Base-by-base conservation (phyloP, 352 stramenopile species). In the Phytophthora sp. region DNA sequence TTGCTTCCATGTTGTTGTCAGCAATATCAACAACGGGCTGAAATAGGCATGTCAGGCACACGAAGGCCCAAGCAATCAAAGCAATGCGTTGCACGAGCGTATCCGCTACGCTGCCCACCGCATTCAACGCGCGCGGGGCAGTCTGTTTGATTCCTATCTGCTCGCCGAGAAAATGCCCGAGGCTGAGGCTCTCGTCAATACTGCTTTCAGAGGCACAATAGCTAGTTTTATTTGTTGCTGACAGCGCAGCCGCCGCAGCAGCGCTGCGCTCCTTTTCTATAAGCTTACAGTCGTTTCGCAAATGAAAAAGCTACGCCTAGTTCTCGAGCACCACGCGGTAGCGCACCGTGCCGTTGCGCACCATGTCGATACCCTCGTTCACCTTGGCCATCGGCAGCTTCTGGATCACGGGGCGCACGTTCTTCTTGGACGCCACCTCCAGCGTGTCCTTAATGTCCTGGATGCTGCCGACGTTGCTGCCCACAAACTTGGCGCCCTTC, bases 381-480 rank as follows among this genome's bases (percentile, higher is more conserved):
- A 57, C 69, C 42, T 83, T 45, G n/a, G 31, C 39, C 74, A 84
- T 82, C 15, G 79, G 71, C 52, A 86, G 18, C 37, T 79, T 81
- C 45, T 84, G 72, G 26, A 86, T 70, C 27, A 82, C 63, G 65
- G n/a, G n/a, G n/a, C n/a, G n/a, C n/a, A n/a, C n/a, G n/a, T n/a
- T n/a, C n/a, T n/a, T n/a, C n/a, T n/a, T n/a, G n/a, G n/a, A n/a
- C n/a, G n/a, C n/a, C n/a, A n/a, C n/a, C n/a, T n/a, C n/a, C n/a
- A n/a, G n/a, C 82, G 95, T 94, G 27, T 95, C 79, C 64, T 95
- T 81, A n/a, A 89, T 92, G 38, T 81, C 35, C 79, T 64, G 27
- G 66, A 74, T 52, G 84, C 94, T 49, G 30, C 87, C 86, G 61
- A 95, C 81, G 21, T 79, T 48, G 48, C 56, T 84, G 31, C 88